Evolutionary conservation across 75 land plant genomes (phyloP).

Genomic region (Cunninghamia lanceolata): DNA sequence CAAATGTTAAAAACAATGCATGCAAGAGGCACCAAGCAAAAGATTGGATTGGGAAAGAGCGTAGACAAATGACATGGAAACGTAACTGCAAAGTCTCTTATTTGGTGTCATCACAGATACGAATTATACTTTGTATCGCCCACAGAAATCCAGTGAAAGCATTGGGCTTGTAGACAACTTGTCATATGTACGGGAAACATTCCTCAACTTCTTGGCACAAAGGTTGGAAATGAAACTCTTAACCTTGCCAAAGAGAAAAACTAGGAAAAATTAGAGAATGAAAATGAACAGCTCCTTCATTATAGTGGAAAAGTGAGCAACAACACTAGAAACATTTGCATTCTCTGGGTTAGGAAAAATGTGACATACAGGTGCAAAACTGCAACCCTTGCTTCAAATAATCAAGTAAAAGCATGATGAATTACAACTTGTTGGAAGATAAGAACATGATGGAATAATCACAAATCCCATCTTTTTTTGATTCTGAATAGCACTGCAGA

Average conservation of each 20-base stretch:
- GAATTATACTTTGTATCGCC: not conserved
- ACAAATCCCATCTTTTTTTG: constrained; percentile 93
- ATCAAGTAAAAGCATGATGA: not conserved
- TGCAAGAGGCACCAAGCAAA: not conserved
- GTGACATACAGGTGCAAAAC: not conserved
- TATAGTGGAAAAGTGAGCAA: not conserved
- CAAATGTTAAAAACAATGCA: not conserved
- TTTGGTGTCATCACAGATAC: not conserved
- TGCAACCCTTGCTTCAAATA: not conserved
- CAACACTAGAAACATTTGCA: not conserved
- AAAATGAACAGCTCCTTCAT: not conserved
- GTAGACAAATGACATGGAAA: not conserved
- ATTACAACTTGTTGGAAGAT: not conserved
- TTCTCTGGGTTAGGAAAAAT: not conserved
- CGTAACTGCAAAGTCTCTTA: not conserved
- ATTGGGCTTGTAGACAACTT: not conserved
- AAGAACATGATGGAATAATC: constrained; percentile 13
- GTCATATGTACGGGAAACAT: not conserved
- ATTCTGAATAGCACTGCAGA: constrained; percentile 73
- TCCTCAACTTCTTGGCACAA: not conserved
- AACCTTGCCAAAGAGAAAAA: not conserved
- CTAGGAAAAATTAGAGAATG: not conserved
- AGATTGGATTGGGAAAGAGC: not conserved
- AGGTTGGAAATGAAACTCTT: not conserved
- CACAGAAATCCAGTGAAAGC: not conserved